These are phyloP conservation scores for Globisporangium mamillatum DNA, from an alignment of 352 stramenopile genomes.

Conservation along the genomic window DNA sequence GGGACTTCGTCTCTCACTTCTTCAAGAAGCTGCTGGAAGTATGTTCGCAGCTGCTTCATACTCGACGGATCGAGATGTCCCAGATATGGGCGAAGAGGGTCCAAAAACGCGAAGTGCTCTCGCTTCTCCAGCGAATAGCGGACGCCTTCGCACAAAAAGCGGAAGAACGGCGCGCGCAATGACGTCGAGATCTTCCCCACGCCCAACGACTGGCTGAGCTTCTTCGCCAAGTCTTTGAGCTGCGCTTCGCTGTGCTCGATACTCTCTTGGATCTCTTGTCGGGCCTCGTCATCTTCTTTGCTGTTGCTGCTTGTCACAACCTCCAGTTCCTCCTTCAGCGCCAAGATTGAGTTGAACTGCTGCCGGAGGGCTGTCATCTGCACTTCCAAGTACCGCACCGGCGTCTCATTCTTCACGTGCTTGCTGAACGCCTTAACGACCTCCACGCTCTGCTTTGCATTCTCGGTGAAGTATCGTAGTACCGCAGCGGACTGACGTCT, in stretches of 20 bases:
- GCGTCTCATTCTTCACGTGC: constrained; percentile 70
- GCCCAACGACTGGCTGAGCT: constrained; percentile 77
- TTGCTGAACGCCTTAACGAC: constrained; percentile 82
- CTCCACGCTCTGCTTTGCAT: constrained; percentile 46
- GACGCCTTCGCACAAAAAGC: constrained; percentile 81
- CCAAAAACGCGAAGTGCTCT: constrained; percentile 67
- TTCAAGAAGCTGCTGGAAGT: constrained; percentile 66
- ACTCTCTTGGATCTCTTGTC: constrained; percentile 56
- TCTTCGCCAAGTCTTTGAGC: constrained; percentile 72
- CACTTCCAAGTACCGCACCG: constrained; percentile 82
- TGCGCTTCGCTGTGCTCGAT: constrained; percentile 47
- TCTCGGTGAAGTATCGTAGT: constrained; percentile 61
- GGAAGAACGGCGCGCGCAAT: constrained; percentile 71
- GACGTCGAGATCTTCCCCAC: constrained; percentile 68
- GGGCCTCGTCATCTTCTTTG: constrained; percentile 28
- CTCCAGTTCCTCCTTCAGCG: constrained; percentile 57
- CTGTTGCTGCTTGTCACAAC: constrained; percentile 17
- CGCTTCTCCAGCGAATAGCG: constrained; percentile 61
- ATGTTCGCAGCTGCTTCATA: constrained; percentile 58
- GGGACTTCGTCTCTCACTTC: constrained; percentile 37
- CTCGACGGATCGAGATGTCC: constrained; percentile 62
- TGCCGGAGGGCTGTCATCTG: constrained; percentile 84
- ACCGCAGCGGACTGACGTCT: constrained; percentile 76
- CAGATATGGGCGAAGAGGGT: constrained; percentile 67
- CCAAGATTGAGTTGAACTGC: constrained; percentile 59